Percentiles rank a stretch among this genome's conserved stretches.
These are phyloP conservation scores for Blastosporella zonata DNA, from an alignment of 1,284 basidiomycete genomes.

Conservation along the genomic window DNA sequence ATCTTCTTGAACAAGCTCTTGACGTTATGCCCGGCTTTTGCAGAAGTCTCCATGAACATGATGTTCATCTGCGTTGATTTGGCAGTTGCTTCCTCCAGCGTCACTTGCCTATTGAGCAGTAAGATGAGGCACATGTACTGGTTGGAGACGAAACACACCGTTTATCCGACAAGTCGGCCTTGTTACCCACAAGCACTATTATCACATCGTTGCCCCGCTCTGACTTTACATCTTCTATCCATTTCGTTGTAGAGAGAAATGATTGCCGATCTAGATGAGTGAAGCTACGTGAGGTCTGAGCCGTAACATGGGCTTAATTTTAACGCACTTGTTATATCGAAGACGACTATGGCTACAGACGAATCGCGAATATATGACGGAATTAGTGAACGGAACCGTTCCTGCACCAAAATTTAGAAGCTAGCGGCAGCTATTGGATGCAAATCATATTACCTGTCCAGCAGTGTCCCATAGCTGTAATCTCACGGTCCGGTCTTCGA, in stretches of 20 bases:
- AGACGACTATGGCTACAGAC: conserved; percentile 97
- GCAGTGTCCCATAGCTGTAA: conserved; percentile 99
- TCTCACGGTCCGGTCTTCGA: conserved; percentile 97
- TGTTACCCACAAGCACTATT: conserved; percentile 98
- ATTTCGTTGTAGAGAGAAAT: conserved; percentile 96
- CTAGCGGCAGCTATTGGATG: conserved; percentile 2
- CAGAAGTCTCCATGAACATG: conserved; percentile 99
- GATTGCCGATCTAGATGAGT: conserved; percentile 79
- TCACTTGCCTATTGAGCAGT: conserved; percentile 79
- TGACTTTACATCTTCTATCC: conserved; percentile 99
- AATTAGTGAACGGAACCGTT: conserved; percentile 96
- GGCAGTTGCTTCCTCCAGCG: conserved; percentile 93
- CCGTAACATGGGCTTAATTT: conserved; percentile 1
- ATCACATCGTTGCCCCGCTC: conserved; percentile 98
- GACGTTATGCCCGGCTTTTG: conserved; percentile 99
- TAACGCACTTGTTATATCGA: conserved; percentile 94
- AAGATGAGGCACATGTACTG: conserved; percentile 2
- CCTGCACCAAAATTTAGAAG: conserved; percentile 44
- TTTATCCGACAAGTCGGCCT: conserved; percentile 95
- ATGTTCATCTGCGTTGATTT: conserved; percentile 92
- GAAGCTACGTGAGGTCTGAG: not conserved
- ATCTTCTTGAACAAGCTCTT: conserved; percentile 99
- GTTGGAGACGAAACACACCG: conserved; percentile 46
- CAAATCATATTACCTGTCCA: conserved; percentile 66
- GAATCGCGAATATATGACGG: conserved; percentile 99